phyloP scores from a whole-genome alignment of 805 yeast species.

The Cyberlindnera meyerae region DNA sequence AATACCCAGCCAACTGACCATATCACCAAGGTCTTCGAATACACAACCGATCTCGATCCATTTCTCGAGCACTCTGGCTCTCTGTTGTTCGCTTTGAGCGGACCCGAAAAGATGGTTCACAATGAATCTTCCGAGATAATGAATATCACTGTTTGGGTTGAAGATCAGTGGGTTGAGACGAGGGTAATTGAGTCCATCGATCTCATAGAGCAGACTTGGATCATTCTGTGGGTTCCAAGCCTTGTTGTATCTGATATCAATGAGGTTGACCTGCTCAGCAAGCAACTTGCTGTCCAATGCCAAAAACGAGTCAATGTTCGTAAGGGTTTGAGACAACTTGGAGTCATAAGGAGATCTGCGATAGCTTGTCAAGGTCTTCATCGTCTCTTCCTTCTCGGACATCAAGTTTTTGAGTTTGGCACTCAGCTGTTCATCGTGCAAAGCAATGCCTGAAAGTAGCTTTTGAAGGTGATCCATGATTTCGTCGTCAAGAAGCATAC shows the following conservation, averaged over 20 bases:
- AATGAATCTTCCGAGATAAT: conserved; percentile 70
- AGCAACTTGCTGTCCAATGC: conserved; percentile 47
- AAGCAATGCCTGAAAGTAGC: conserved; percentile 44
- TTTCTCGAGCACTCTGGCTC: conserved; percentile 65
- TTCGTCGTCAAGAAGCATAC: conserved; percentile 62
- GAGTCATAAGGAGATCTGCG: conserved; percentile 18
- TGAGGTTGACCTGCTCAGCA: conserved; percentile 59
- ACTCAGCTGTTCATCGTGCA: conserved; percentile 44
- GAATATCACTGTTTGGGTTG: conserved; percentile 60
- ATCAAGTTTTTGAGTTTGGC: conserved; percentile 49
- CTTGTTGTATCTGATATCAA: conserved; percentile 60
- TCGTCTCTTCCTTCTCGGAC: conserved; percentile 43
- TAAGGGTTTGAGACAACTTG: conserved; percentile 24
- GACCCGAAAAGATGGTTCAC: conserved; percentile 64
- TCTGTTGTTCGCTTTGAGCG: conserved; percentile 25
- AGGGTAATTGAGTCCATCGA: conserved; percentile 30
- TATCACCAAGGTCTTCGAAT: conserved; percentile 78
- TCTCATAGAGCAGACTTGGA: conserved; percentile 63
- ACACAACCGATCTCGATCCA: conserved; percentile 84
- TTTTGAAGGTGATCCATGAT: conserved; percentile 54
- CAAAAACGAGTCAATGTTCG: conserved; percentile 44
- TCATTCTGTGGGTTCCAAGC: conserved; percentile 80
- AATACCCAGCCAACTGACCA: conserved; percentile 92
- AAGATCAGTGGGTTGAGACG: conserved; percentile 73
- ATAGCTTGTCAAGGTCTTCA: conserved; percentile 34